Percentiles rank a stretch among this genome's conserved stretches.
These are phyloP conservation scores for Suillus cothurnatus DNA, from an alignment of 768 basidiomycete species.

Conservation along the genomic window DNA sequence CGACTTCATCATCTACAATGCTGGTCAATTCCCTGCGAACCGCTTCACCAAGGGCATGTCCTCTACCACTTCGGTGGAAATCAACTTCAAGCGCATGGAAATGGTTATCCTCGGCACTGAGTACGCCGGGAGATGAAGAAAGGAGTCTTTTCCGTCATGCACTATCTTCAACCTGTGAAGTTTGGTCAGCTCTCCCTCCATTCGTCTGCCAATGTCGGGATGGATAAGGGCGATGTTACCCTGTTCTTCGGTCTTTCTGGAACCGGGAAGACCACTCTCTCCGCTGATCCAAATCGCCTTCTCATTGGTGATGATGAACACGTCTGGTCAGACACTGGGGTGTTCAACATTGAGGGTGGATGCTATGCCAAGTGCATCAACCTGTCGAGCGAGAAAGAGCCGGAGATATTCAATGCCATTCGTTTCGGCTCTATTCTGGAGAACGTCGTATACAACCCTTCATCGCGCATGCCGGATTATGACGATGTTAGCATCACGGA, in stretches of 20 bases:
- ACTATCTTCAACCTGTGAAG: conserved; percentile 98
- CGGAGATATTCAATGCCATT: conserved; percentile 96
- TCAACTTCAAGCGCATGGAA: conserved; percentile 99
- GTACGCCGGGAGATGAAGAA: conserved; percentile 99
- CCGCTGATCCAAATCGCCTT: conserved; percentile 90
- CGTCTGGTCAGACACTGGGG: conserved; percentile 98
- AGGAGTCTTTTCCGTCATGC: conserved; percentile 99
- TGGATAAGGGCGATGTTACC: conserved; percentile 86
- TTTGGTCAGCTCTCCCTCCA: conserved; percentile 97
- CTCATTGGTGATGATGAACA: conserved; percentile 99
- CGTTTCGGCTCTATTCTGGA: conserved; percentile 96
- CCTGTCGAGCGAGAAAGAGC: conserved; percentile 95
- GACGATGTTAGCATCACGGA: conserved; percentile 97
- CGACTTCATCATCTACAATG: conserved; percentile 99
- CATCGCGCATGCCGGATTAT: conserved; percentile 84
- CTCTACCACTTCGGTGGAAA: conserved; percentile 96
- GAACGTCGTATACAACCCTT: conserved; percentile 96
- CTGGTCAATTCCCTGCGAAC: conserved; percentile 99
- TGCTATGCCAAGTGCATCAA: conserved; percentile 99
- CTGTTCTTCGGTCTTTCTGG: conserved; percentile 99
- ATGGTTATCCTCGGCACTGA: conserved; percentile 99
- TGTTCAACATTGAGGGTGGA: conserved; percentile 99
- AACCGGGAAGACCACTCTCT: conserved; percentile 98
- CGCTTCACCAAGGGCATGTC: conserved; percentile 99
- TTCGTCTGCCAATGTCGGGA: conserved; percentile 96